These are phyloP conservation scores for Suhomyces panamericanus DNA, from an alignment of 1,139 yeast species.

Conservation along the genomic window DNA sequence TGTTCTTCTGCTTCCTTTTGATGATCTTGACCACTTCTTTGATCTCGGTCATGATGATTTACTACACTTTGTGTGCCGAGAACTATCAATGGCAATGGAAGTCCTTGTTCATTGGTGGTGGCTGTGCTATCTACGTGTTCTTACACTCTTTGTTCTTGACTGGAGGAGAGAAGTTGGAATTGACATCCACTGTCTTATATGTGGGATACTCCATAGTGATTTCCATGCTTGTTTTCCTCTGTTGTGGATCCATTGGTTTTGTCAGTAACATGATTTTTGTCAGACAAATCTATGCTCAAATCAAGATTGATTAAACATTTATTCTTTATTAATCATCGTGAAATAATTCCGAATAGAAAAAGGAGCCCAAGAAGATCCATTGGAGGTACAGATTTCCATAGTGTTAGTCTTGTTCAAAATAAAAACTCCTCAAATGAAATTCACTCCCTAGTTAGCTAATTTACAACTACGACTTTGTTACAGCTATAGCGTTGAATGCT, in stretches of 20 bases:
- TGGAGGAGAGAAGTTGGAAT: constrained; percentile 62
- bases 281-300: constrained; percentile 75
- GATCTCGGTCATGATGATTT: constrained; percentile 77
- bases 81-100: constrained; percentile 99
- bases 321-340: background rate
- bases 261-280: constrained; percentile 72
- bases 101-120: constrained; percentile 84
- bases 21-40: constrained; percentile 81
- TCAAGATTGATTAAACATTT: constrained; percentile 65
- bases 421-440: too few relatives aligned
- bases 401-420: background rate
- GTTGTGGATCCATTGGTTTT: constrained; percentile 90
- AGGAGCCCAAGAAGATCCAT: background rate
- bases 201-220: constrained; percentile 82
- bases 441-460: too few relatives aligned
- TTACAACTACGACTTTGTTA: too few relatives aligned
- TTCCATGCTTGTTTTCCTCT: constrained; percentile 68
- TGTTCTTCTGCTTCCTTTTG: constrained; percentile 80
- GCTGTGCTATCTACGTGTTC: constrained; percentile 82
- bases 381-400: background rate
- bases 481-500: too few relatives aligned
- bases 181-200: constrained; percentile 75
- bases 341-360: background rate
- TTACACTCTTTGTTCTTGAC: constrained; percentile 78
- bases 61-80: constrained; percentile 84